Evolutionary conservation across 2,329 filamentous ascomycete species (phyloP).

Genomic region (Trichophyton schoenleinii): DNA sequence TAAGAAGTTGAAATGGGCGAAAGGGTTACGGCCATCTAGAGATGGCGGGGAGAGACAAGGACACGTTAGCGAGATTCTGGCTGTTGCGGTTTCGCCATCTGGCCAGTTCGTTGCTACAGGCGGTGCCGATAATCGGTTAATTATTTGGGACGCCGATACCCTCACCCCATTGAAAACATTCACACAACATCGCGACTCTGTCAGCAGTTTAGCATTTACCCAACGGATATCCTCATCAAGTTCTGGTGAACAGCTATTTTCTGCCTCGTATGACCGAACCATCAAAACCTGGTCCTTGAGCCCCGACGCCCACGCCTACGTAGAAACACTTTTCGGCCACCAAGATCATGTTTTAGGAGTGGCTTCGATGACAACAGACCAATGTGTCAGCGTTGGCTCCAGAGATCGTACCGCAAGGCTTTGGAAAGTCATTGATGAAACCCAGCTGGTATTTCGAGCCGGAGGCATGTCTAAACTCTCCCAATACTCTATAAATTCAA

Average conservation of each 20-base stretch:
- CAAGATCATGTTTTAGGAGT: slow-evolving; percentile 82
- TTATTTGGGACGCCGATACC: slow-evolving; percentile 74
- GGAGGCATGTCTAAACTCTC: slow-evolving; percentile 49
- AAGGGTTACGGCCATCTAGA: slow-evolving; percentile 30
- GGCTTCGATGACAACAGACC: slow-evolving; percentile 69
- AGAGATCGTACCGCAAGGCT: slow-evolving; percentile 81
- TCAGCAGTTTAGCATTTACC: slow-evolving; percentile 75
- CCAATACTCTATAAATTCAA: slow-evolving; percentile 60
- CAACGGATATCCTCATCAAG: slow-evolving; percentile 50
- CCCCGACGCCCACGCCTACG: slow-evolving; percentile 71
- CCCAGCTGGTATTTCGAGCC: slow-evolving; percentile 75
- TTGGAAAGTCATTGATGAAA: slow-evolving; percentile 95
- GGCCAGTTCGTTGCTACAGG: slow-evolving; percentile 87
- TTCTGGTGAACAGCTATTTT: slow-evolving; percentile 73
- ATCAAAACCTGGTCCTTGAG: slow-evolving; percentile 85
- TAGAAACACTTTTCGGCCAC: slow-evolving; percentile 92
- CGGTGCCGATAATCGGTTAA: slow-evolving; percentile 68
- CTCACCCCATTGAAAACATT: slow-evolving; percentile 72
- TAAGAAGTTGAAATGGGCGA: slow-evolving; percentile 38
- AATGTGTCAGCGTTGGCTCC: slow-evolving; percentile 80
- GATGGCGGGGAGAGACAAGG: slow-evolving; percentile 45
- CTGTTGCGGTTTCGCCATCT: slow-evolving; percentile 74
- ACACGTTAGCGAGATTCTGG: slow-evolving; percentile 68
- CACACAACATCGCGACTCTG: slow-evolving; percentile 77
- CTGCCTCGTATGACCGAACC: slow-evolving; percentile 77